These are phyloP conservation scores for Alternaria brassicicola DNA, from an alignment of 2,329 filamentous ascomycete species.

Conservation along the genomic window DNA sequence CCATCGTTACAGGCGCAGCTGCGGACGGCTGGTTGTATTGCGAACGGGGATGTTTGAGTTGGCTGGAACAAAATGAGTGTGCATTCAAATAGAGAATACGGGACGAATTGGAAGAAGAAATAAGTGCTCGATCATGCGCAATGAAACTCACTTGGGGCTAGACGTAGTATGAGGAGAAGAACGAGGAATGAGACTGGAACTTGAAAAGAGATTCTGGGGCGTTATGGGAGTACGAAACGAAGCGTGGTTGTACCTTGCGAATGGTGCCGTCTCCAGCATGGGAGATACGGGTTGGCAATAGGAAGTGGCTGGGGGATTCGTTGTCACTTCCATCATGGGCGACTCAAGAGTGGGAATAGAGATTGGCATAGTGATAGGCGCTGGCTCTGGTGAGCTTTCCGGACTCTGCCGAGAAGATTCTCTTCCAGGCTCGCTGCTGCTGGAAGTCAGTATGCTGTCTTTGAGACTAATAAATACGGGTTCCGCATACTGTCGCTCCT, in stretches of 20 bases:
- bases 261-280: slow-evolving; percentile 30
- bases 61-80: slow-evolving; percentile 15
- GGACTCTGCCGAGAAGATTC: slow-evolving; percentile 35
- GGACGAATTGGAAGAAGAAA: slow-evolving; percentile 5
- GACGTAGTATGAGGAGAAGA: slow-evolving; percentile 37
- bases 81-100: not conserved
- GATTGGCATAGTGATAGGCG: slow-evolving; percentile 18
- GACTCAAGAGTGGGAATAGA: slow-evolving; percentile 23
- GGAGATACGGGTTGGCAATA: slow-evolving; percentile 34
- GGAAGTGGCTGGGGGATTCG: slow-evolving; percentile 20
- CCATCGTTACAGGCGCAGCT: slow-evolving; percentile 26
- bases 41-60: slow-evolving; percentile 25
- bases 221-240: slow-evolving; percentile 49
- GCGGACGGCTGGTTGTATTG: slow-evolving; percentile 18
- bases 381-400: slow-evolving; percentile 29
- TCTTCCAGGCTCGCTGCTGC: slow-evolving; percentile 38
- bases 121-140: slow-evolving; percentile 23
- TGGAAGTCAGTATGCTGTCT: slow-evolving; percentile 19
- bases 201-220: slow-evolving; percentile 38
- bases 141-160: slow-evolving; percentile 47
- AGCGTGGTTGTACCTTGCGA: slow-evolving; percentile 47
- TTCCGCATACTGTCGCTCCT: slow-evolving; percentile 53
- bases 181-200: slow-evolving; percentile 39
- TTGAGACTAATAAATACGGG: not conserved
- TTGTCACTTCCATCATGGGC: slow-evolving; percentile 16